Conservation (phyloP, 2,329 filamentous ascomycete genomes). For the Venturia carpophila region DNA sequence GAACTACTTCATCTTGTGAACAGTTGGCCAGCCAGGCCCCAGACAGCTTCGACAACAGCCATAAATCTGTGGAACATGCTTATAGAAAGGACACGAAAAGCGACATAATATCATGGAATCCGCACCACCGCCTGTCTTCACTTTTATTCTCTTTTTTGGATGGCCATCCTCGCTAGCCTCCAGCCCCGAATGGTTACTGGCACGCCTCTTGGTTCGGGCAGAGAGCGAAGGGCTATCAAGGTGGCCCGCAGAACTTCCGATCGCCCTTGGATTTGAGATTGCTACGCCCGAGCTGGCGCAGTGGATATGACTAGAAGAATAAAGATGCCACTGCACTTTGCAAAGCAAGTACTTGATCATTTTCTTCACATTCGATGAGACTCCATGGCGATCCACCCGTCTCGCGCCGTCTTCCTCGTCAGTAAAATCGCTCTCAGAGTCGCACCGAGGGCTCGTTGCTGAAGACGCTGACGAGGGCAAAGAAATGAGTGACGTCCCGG, state of each 20-base stretch:
- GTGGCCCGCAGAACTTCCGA: not conserved
- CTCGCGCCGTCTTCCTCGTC: not conserved
- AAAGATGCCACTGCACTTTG: conserved; percentile 7
- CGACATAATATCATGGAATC: conserved; percentile 13
- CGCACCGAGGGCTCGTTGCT: not conserved
- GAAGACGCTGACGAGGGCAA: not conserved
- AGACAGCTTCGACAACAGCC: conserved; percentile 31
- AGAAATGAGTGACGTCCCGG: not conserved
- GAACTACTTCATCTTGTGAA: conserved; percentile 35
- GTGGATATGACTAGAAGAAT: not conserved
- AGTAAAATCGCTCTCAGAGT: conserved; percentile 4
- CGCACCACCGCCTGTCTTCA: not conserved
- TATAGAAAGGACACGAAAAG: conserved; percentile 37
- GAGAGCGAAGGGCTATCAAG: not conserved
- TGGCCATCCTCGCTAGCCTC: not conserved
- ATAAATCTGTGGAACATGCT: conserved; percentile 33
- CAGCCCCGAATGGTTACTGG: not conserved
- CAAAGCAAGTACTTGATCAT: conserved; percentile 11
- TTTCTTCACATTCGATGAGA: conserved; percentile 1
- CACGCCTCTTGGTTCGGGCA: not conserved
- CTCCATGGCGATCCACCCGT: not conserved
- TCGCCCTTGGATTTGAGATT: not conserved
- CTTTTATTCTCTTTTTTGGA: not conserved
- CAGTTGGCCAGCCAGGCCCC: conserved; percentile 33
- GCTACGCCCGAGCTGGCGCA: not conserved